A percentile compares a stretch with the other conserved stretches of the same genome.
Conservation (phyloP, 2,329 filamentous ascomycete genomes). For the Sclerotinia subarctica region DNA sequence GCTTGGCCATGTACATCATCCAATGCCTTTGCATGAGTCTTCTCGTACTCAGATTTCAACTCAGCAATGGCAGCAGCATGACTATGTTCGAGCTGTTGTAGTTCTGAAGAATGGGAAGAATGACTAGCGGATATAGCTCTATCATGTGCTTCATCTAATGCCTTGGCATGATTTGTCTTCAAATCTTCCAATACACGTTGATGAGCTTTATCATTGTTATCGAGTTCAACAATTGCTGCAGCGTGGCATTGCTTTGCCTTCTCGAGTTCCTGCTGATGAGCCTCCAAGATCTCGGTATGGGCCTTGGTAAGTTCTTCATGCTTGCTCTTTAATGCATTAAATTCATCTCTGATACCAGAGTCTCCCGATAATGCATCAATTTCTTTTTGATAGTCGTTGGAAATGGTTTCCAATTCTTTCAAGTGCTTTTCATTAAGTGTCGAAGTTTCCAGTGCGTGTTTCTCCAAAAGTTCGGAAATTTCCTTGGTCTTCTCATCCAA, state of each 20-base stretch:
- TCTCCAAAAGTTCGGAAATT: conserved; percentile 49
- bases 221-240: conserved; percentile 34
- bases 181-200: conserved; percentile 54
- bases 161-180: conserved; percentile 55
- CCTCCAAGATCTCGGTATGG: conserved; percentile 30
- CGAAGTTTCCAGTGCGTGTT: conserved; percentile 50
- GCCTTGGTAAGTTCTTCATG: conserved; percentile 48
- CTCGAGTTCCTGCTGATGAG: conserved; percentile 31
- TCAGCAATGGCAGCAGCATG: conserved; percentile 45
- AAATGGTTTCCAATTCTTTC: conserved; percentile 56
- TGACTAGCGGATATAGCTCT: conserved; percentile 48
- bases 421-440: conserved; percentile 45
- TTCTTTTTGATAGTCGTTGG: conserved; percentile 61
- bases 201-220: conserved; percentile 52
- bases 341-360: conserved; percentile 62
- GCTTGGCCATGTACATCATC: conserved; percentile 53
- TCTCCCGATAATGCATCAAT: conserved; percentile 62
- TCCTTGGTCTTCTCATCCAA: conserved; percentile 38
- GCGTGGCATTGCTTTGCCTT: conserved; percentile 33
- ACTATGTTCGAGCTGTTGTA: conserved; percentile 53
- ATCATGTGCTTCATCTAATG: conserved; percentile 55
- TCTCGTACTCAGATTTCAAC: conserved; percentile 47
- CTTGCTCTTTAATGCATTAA: conserved; percentile 56
- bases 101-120: conserved; percentile 48
- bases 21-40: conserved; percentile 55